Evolutionary conservation across 1,284 basidiomycete genomes (phyloP), one percentile per base, ranked within the genome.

Genomic region (Sporisorium exsertum): DNA sequence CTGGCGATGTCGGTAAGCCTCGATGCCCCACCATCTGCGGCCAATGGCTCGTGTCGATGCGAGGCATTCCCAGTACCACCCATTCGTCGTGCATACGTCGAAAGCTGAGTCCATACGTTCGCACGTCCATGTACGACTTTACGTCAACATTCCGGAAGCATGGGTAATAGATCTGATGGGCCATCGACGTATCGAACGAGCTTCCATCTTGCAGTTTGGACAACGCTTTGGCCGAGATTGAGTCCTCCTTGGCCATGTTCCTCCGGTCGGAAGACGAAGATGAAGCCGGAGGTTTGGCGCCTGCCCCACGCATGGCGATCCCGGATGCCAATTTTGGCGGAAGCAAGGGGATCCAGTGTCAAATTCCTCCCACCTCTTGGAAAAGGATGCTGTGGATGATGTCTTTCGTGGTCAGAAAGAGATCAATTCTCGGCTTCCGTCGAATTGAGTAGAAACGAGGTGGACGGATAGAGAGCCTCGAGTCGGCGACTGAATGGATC

Each of bases 11-110:
- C 0, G 72, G 72, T 1, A 74, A 50, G 16, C 72, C 72, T 16
- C 40, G 58, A 49, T 74, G 72, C 10, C 72, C 72, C 8, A 29
- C 13, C 58, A 74, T 55, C 7, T 58, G 61, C 13, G 72, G 72
- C 72, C 72, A 74, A 20, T 74, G 72, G 9, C 45, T 57, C 10
- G 72, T 64, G 49, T 74, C 42, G 56, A 74, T 35, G 37, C 37
- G 53, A 22, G 72, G 72, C 32, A 40, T 54, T 1, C 72, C 72
- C 33, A 74, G 16, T 4, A 54, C 65, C 15, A 62, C 56, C 72
- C 72, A 74, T 55, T 74, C 72, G 32, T 74, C 72, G 35, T 74
- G 58, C 45, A 74, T 27, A 4, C 72, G 61, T 32, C 56, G 57
- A 43, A 74, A 74, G 62, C 66, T 62, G 26, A 74, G 33, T 3